phyloP scores from a whole-genome alignment of 2,329 filamentous ascomycete genomes.

The Sclerotiophoma versabilis region DNA sequence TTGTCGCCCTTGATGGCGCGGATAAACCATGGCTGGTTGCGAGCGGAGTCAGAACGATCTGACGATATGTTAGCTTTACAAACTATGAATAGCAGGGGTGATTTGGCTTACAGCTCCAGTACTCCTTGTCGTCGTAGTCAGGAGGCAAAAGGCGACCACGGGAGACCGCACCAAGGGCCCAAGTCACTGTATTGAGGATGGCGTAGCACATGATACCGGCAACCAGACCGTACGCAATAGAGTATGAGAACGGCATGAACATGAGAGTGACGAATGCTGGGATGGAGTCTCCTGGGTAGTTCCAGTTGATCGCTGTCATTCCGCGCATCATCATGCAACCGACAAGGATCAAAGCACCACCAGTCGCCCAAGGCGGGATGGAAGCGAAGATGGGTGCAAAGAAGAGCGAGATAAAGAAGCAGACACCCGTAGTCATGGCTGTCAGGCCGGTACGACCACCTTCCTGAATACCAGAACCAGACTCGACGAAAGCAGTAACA shows the following conservation, averaged over 20 bases:
- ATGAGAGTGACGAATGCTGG: constrained; percentile 84
- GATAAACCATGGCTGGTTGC: constrained; percentile 37
- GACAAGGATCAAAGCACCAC: constrained; percentile 84
- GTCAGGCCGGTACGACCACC: constrained; percentile 84
- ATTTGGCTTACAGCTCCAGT: constrained; percentile 37
- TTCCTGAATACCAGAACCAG: constrained; percentile 85
- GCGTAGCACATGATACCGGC: constrained; percentile 80
- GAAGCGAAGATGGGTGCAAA: constrained; percentile 91
- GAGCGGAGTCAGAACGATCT: constrained; percentile 33
- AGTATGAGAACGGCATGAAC: constrained; percentile 90
- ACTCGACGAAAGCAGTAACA: constrained; percentile 87
- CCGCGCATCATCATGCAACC: constrained; percentile 84
- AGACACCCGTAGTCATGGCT: constrained; percentile 76
- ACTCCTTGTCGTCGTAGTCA: constrained; percentile 39
- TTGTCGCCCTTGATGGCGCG: constrained; percentile 33
- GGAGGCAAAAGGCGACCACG: constrained; percentile 30
- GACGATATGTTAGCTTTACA: constrained; percentile 8
- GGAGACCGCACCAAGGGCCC: constrained; percentile 27
- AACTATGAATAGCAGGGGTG: not conserved
- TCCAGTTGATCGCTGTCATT: constrained; percentile 86
- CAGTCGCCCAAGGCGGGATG: constrained; percentile 88
- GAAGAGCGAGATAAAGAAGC: constrained; percentile 81
- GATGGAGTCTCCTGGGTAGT: constrained; percentile 78
- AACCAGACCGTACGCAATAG: constrained; percentile 85
- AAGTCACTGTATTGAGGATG: constrained; percentile 74